These are phyloP conservation scores for Globisporangium alternatum DNA, from an alignment of 352 stramenopile species.

Conservation along the genomic window DNA sequence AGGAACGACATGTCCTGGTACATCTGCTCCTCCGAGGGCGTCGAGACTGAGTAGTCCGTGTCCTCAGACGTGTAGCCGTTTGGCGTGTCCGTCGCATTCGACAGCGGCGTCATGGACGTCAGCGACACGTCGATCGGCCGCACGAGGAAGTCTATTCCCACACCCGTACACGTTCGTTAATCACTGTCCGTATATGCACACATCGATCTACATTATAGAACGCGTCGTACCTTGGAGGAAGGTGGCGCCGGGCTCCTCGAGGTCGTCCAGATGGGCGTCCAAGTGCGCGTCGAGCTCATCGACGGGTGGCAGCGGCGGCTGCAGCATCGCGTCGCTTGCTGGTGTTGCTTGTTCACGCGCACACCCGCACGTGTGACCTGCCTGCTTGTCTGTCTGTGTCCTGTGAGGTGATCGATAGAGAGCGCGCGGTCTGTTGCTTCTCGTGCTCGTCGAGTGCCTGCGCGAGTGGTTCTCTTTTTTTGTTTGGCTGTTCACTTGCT, in stretches of 20 bases:
- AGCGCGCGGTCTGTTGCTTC: neutral
- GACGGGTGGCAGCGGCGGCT: constrained; percentile 49
- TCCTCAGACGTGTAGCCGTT: constrained; percentile 86
- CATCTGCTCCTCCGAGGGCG: constrained; percentile 67
- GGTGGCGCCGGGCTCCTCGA: constrained; percentile 63
- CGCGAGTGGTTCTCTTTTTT: constrained; percentile 4
- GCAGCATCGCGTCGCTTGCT: constrained; percentile 29
- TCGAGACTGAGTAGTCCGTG: constrained; percentile 73
- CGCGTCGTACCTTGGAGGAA: constrained; percentile 52
- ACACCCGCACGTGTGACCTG: neutral
- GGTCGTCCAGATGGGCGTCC: constrained; percentile 64
- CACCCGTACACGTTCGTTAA: constrained; percentile 10
- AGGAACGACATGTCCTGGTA: constrained; percentile 78
- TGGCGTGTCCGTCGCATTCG: constrained; percentile 38
- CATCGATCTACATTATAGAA: neutral
- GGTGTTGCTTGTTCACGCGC: neutral
- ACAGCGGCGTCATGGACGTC: constrained; percentile 25
- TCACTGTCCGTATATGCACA: neutral
- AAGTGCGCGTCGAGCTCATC: constrained; percentile 72
- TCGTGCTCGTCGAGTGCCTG: neutral
- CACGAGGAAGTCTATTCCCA: constrained; percentile 33
- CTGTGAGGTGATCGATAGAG: neutral
- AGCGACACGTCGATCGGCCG: constrained; percentile 12
- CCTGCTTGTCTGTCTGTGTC: constrained; percentile 1
- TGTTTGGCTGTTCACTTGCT: neutral